Percentiles rank a stretch among this genome's conserved stretches.
phyloP scores from a whole-genome alignment of 1,139 yeast species.

The Zhuliangozyma blackwelliae region DNA sequence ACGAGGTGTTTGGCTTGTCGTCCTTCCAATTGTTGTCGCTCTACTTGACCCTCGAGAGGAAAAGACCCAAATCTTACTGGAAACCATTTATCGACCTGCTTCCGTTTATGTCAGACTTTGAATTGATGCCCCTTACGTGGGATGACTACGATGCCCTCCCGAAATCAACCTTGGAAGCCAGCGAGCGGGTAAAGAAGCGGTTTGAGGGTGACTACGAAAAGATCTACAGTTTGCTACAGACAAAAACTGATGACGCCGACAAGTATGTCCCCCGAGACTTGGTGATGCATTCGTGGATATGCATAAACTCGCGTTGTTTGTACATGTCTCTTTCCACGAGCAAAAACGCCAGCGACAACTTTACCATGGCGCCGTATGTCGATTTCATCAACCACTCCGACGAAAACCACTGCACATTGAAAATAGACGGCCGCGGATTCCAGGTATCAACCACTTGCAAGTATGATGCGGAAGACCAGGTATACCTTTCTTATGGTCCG shows the following conservation, averaged over 20 bases:
- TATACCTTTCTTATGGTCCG: constrained; percentile 78
- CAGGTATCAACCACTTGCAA: constrained; percentile 39
- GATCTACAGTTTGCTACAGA: constrained; percentile 21
- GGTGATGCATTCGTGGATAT: constrained; percentile 73
- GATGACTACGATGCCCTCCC: constrained; percentile 37
- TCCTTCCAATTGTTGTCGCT: constrained; percentile 48
- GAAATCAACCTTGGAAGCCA: constrained; percentile 25
- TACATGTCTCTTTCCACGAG: constrained; percentile 66
- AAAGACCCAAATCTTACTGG: constrained; percentile 52
- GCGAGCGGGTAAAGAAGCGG: constrained; percentile 30
- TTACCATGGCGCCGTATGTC: constrained; percentile 88
- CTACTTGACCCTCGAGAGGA: constrained; percentile 45
- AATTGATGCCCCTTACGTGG: constrained; percentile 52
- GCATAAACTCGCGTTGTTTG: constrained; percentile 87
- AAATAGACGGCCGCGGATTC: constrained; percentile 47
- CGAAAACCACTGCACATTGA: constrained; percentile 49
- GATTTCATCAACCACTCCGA: constrained; percentile 81
- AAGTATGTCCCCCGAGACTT: constrained; percentile 9
- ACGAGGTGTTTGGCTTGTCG: constrained; percentile 29
- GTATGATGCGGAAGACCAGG: constrained; percentile 49
- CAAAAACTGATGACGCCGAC: constrained; percentile 5
- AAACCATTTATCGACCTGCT: constrained; percentile 56
- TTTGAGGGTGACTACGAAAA: constrained; percentile 34
- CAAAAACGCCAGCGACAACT: constrained; percentile 51
- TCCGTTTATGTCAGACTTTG: constrained; percentile 49